Evolutionary conservation across 164 flowering plant genomes (phyloP).

Genomic region (Aristolochia contorta): DNA sequence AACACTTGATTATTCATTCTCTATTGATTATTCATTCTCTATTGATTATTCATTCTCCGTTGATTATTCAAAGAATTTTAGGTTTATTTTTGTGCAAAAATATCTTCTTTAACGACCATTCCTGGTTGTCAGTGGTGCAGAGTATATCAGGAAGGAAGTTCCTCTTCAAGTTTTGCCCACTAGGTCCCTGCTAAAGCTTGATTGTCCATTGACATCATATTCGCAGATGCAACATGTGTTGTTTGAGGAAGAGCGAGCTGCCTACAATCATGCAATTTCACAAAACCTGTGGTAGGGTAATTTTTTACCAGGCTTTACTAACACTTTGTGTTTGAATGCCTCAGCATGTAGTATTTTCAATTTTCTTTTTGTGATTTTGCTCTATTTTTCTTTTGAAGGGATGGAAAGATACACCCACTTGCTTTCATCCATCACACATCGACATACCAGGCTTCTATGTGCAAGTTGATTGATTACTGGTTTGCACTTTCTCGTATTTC

Average conservation of each 20-base stretch:
- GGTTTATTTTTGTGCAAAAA: neutral
- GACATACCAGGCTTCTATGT: conserved; percentile 92
- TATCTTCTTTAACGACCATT: conserved; percentile 8
- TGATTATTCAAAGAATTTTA: neutral
- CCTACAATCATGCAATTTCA: conserved; percentile 66
- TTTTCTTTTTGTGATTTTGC: conserved; percentile 2
- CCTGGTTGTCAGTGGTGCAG: conserved; percentile 64
- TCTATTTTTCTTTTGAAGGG: conserved; percentile 30
- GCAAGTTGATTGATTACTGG: conserved; percentile 98
- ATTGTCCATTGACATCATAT: conserved; percentile 63
- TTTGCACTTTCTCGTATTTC: conserved; percentile 21
- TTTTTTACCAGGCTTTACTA: neutral
- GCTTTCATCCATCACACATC: conserved; percentile 85
- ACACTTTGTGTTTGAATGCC: neutral
- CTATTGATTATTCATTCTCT: no score
- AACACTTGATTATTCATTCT: no score
- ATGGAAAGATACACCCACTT: conserved; percentile 83
- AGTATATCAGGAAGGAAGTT: conserved; percentile 77
- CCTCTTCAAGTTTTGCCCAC: conserved; percentile 75
- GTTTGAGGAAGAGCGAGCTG: conserved; percentile 83
- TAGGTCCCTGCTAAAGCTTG: conserved; percentile 51
- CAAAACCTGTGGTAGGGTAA: conserved; percentile 56
- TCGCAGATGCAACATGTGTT: conserved; percentile 72
- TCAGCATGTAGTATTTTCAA: neutral
- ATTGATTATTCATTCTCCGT: no score